Evolutionary conservation across 352 stramenopile species (phyloP), one percentile per base, ranked within the genome.

Genomic region (Globisporangium iwayamae): DNA sequence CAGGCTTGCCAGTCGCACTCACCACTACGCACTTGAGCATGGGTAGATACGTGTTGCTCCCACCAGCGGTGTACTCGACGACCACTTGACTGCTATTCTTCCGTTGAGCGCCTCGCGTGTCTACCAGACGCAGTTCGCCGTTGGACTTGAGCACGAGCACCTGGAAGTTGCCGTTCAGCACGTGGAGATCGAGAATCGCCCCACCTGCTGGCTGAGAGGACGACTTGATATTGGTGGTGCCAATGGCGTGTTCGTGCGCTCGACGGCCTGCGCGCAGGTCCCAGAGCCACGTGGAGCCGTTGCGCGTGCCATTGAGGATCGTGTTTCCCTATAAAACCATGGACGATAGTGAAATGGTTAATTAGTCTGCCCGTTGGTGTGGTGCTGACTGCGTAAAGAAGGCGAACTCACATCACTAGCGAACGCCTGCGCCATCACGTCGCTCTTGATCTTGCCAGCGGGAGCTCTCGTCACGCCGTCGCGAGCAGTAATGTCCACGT

Each of bases 301-400:
- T 76, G 20, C 76, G 78, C 13, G 76, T 80, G 25, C 78, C 78
- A 62, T 87, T 87, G 20, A 83, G 2, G 38, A 87, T 61, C n/a
- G 76, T 67, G 16, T 75, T 62, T 7, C 73, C 71, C 74, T 83
- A 43, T 43, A 6, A 25, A 10, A n/a, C n/a, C n/a, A n/a, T n/a
- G n/a, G n/a, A n/a, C n/a, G n/a, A n/a, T n/a, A n/a, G n/a, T n/a
- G n/a, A n/a, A n/a, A n/a, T n/a, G n/a, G n/a, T n/a, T n/a, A n/a
- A n/a, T n/a, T n/a, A n/a, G n/a, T n/a, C n/a, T n/a, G n/a, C n/a
- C n/a, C n/a, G n/a, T n/a, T n/a, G n/a, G n/a, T n/a, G n/a, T n/a
- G 46, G 8, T 52, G n/a, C 8, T 30, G 46, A 9, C 25, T 38
- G 36, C 30, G 30, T 58, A 57, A 50, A 11, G 4, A n/a, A 51